Evolutionary conservation across 1,284 basidiomycete species (phyloP).

Genomic region (Cutaneotrichosporon sp.): DNA sequence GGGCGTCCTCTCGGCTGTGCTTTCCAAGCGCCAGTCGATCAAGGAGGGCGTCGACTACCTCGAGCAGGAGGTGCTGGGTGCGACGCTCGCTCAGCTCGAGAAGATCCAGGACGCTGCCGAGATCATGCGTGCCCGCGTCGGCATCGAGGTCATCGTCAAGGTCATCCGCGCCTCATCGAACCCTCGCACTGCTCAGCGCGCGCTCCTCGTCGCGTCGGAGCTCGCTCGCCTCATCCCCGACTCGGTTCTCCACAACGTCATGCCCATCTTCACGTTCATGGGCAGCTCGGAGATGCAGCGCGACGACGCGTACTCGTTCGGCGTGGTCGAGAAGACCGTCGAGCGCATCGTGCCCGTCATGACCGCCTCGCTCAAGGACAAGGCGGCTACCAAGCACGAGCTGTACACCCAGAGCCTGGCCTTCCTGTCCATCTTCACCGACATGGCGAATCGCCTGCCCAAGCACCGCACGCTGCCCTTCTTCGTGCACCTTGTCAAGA

Average conservation of each 20-base stretch:
- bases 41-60: slow-evolving; percentile 69
- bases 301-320: slow-evolving; percentile 93
- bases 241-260: slow-evolving; percentile 88
- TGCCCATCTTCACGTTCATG: slow-evolving; percentile 99
- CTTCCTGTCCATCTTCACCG: slow-evolving; percentile 54
- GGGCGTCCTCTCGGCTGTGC: slow-evolving; percentile 69
- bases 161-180: slow-evolving; percentile 84
- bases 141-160: slow-evolving; percentile 79
- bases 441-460: slow-evolving; percentile 54
- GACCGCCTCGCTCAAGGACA: slow-evolving; percentile 68
- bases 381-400: slow-evolving; percentile 60
- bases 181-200: slow-evolving; percentile 93
- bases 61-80: slow-evolving; percentile 83
- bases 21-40: slow-evolving; percentile 57
- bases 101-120: slow-evolving; percentile 57
- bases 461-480: slow-evolving; percentile 61
- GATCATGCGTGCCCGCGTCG: slow-evolving; percentile 50
- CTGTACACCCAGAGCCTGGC: slow-evolving; percentile 60
- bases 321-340: slow-evolving; percentile 92
- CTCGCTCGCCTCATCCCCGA: slow-evolving; percentile 84
- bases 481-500: slow-evolving; percentile 86
- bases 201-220: slow-evolving; percentile 83
- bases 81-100: slow-evolving; percentile 69
- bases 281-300: slow-evolving; percentile 94
- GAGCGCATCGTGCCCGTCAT: slow-evolving; percentile 93